These are phyloP conservation scores for Astrephomene gubernaculifera DNA, from an alignment of 139 green algal species.

Conservation along the genomic window DNA sequence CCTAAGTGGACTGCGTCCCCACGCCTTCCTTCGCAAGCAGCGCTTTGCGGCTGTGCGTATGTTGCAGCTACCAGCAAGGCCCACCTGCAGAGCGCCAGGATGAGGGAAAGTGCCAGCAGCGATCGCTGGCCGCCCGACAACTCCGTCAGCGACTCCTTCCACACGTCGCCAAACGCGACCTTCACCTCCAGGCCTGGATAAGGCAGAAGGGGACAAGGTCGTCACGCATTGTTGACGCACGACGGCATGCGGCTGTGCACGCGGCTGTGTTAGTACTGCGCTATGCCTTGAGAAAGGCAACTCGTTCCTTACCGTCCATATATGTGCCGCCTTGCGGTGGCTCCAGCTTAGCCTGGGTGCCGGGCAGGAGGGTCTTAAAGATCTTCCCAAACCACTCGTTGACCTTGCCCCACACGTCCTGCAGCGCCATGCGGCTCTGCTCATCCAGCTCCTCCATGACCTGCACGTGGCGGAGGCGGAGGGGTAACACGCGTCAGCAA, in stretches of 20 bases:
- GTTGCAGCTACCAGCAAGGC: too few relatives aligned
- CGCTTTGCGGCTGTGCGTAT: too few relatives aligned
- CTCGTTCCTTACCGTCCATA: slow-evolving; percentile 71
- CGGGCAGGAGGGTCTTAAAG: slow-evolving; percentile 97
- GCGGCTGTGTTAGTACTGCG: too few relatives aligned
- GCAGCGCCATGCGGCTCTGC: slow-evolving; percentile 92
- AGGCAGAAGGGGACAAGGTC: background rate
- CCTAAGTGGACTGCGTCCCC: too few relatives aligned
- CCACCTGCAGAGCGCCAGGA: slow-evolving; percentile 93
- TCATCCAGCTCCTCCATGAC: slow-evolving; percentile 95
- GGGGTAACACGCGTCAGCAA: background rate
- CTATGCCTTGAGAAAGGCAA: too few relatives aligned
- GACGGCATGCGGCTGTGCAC: too few relatives aligned
- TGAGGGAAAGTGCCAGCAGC: slow-evolving; percentile 96
- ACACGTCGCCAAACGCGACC: slow-evolving; percentile 97
- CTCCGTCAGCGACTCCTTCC: slow-evolving; percentile 98
- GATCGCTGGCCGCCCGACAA: slow-evolving; percentile 95
- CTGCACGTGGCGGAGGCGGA: slow-evolving; percentile 8
- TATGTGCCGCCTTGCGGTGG: slow-evolving; percentile 87
- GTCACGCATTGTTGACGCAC: background rate
- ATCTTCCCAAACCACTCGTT: slow-evolving; percentile 95
- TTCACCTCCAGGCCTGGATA: slow-evolving; percentile 89
- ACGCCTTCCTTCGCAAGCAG: too few relatives aligned
- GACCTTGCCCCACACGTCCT: slow-evolving; percentile 92
- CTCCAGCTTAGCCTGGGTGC: slow-evolving; percentile 93